These are phyloP conservation scores for Scedosporium boydii DNA, from an alignment of 2,329 filamentous ascomycete genomes.

Conservation along the genomic window DNA sequence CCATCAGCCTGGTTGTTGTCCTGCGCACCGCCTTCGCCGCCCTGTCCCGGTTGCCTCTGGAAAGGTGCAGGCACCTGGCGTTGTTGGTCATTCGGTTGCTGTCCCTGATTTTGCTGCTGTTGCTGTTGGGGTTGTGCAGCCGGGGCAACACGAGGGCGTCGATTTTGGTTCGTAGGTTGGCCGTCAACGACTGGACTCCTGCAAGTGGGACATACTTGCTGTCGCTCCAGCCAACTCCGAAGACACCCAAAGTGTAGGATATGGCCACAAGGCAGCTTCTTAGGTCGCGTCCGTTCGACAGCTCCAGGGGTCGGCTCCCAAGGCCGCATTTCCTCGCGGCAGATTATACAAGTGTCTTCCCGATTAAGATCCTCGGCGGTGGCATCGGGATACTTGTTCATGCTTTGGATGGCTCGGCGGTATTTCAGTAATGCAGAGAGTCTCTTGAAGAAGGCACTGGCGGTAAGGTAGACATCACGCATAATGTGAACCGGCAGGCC, in stretches of 20 bases:
- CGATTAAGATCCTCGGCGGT: constrained; percentile 73
- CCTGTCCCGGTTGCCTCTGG: not conserved
- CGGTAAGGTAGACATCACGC: constrained; percentile 88
- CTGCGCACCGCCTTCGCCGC: not conserved
- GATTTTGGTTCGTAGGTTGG: constrained; percentile 11
- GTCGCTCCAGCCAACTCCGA: constrained; percentile 92
- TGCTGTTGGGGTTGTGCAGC: constrained; percentile 20
- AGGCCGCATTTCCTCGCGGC: constrained; percentile 86
- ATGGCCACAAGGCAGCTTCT: constrained; percentile 94
- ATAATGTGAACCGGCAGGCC: constrained; percentile 95
- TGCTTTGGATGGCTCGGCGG: constrained; percentile 82
- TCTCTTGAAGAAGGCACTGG: constrained; percentile 81
- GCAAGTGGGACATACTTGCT: constrained; percentile 95
- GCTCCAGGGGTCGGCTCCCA: constrained; percentile 61
- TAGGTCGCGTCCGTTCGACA: constrained; percentile 77
- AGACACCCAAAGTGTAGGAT: constrained; percentile 91
- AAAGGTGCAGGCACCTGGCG: constrained; percentile 2
- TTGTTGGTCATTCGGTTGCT: constrained; percentile 15
- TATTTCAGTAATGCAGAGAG: constrained; percentile 85
- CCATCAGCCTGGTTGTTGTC: not conserved
- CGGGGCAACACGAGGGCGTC: constrained; percentile 11
- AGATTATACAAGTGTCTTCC: constrained; percentile 96
- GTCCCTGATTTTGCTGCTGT: constrained; percentile 16
- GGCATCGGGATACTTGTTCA: constrained; percentile 91
- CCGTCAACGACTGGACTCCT: constrained; percentile 67